These are phyloP conservation scores for Dujonia santamariae DNA, from an alignment of 1,139 yeast species.

Conservation along the genomic window DNA sequence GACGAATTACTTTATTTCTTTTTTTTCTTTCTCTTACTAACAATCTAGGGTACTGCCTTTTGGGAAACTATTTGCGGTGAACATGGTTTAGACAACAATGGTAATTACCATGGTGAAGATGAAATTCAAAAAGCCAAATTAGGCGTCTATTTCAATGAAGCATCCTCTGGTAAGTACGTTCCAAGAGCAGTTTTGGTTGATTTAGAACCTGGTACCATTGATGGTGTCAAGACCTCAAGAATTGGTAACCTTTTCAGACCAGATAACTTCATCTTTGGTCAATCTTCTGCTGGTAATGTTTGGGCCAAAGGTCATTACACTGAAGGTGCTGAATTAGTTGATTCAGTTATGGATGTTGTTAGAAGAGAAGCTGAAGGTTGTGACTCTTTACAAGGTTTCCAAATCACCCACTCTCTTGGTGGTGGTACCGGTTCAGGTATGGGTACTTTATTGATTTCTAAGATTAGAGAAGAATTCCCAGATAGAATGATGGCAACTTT, in stretches of 20 bases:
- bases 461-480: constrained; percentile 83
- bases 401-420: constrained; percentile 88
- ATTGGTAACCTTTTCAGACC: constrained; percentile 88
- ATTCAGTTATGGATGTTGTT: constrained; percentile 81
- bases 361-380: constrained; percentile 94
- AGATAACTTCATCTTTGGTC: constrained; percentile 85
- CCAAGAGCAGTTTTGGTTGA: constrained; percentile 93
- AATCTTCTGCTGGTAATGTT: constrained; percentile 89
- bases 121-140: constrained; percentile 63
- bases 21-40: constrained; percentile 21
- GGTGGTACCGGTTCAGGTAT: constrained; percentile 98
- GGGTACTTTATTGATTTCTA: constrained; percentile 82
- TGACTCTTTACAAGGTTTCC: constrained; percentile 92
- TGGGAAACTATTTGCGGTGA: constrained; percentile 98
- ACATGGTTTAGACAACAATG: constrained; percentile 87
- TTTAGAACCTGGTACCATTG: constrained; percentile 92
- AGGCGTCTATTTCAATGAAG: constrained; percentile 52
- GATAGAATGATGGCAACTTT: constrained; percentile 97
- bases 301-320: constrained; percentile 98
- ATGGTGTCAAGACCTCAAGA: constrained; percentile 70
- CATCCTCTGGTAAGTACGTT: constrained; percentile 81
- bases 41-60: constrained; percentile 80
- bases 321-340: constrained; percentile 92
- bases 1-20: no score
- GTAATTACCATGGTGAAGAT: constrained; percentile 67